Conservation (phyloP, 2,329 filamentous ascomycete species). For the Fusarium albidum region DNA sequence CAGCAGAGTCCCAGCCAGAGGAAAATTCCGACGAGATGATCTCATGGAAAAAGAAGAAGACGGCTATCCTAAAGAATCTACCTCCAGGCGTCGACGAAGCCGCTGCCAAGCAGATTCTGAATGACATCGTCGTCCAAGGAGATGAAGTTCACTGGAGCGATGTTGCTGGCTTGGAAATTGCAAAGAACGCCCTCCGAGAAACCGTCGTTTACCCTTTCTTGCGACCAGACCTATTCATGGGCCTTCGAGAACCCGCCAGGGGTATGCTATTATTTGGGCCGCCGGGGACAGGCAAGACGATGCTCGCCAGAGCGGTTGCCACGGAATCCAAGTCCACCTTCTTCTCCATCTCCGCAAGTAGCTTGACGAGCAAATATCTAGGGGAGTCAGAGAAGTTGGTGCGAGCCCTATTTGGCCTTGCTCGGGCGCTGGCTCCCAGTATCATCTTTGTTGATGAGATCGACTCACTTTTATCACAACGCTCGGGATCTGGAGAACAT, state of each 20-base stretch:
- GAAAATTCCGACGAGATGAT: constrained; percentile 51
- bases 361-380: constrained; percentile 92
- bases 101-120: constrained; percentile 90
- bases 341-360: constrained; percentile 96
- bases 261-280: constrained; percentile 97
- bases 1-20: constrained; percentile 53
- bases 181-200: constrained; percentile 92
- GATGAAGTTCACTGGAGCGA: constrained; percentile 96
- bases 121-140: constrained; percentile 93
- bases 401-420: constrained; percentile 87
- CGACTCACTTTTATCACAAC: constrained; percentile 86
- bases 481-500: constrained; percentile 85
- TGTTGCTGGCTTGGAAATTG: constrained; percentile 87
- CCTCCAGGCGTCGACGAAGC: constrained; percentile 82
- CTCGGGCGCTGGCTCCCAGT: constrained; percentile 86
- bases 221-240: constrained; percentile 94
- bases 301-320: constrained; percentile 90
- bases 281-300: constrained; percentile 98
- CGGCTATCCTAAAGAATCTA: constrained; percentile 75
- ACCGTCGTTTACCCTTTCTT: constrained; percentile 97
- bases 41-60: constrained; percentile 69
- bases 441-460: constrained; percentile 99
- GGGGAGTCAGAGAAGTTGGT: constrained; percentile 98
- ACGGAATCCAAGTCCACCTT: constrained; percentile 96
- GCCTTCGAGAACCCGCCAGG: constrained; percentile 88